Evolutionary conservation across 2,329 filamentous ascomycete species (phyloP), one percentile per base, ranked within the genome.

Genomic region (Xylariaceae sp.): DNA sequence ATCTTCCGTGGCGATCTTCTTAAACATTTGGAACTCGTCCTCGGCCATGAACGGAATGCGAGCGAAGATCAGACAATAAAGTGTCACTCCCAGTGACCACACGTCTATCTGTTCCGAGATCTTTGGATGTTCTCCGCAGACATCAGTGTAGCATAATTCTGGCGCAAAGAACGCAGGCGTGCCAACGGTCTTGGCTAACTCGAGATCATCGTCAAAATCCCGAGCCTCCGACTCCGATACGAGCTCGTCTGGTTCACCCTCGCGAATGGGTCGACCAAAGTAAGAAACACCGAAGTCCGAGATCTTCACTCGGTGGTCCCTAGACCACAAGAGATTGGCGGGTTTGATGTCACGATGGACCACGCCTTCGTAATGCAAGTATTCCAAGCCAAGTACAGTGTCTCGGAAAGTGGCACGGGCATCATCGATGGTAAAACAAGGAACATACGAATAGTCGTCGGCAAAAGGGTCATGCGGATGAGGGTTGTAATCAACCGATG

Each of bases 261-360:
- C 91, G 40, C 90, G 84, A 55, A 93, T 89, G 1, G 91, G 91
- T 48, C 91, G 87, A 23, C 95, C 95, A 60, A 99, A 91, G 73
- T 98, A 99, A 1, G 95, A 99, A 1, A 99, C 95, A 29, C 95
- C 95, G 77, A 99, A 99, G 70, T 99, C 95, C 4, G 95, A 98
- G 58, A 99, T 99, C 79, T 99, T 99, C 69, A 97, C 91, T 14
- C 89, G 87, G 65, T 93, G 87, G 61, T 92, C 89, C 65, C 79
- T 87, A 48, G 91, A 96, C 79, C 93, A 92, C 6, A 99, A 80
- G 6, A 99, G 81, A 71, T 98, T 98, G 40, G 93, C 93, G 1
- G 90, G 90, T 70, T 93, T 93, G 73, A 93, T 93, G 68, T 93
- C 90, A 48, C 90, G 85, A 67, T 93, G 90, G 21, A 93, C 89